phyloP scores from a whole-genome alignment of 2,329 filamentous ascomycete genomes.

The Juglanconis juglandina region DNA sequence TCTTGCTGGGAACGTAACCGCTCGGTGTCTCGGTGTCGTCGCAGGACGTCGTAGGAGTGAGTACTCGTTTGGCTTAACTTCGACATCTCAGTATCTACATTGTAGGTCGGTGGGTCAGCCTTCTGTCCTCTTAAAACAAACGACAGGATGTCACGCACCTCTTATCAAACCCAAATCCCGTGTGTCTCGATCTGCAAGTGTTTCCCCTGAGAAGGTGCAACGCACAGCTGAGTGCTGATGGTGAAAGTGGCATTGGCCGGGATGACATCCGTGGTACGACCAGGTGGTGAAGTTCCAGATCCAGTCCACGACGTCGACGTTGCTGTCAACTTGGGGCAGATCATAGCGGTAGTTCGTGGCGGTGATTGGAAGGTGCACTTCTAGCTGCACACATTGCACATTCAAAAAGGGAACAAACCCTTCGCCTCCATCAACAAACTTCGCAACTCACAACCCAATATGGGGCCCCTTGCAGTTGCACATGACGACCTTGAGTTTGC shows the following conservation, averaged over 20 bases:
- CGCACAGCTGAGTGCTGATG: constrained; percentile 23
- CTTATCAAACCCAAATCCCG: constrained; percentile 36
- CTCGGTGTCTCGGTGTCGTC: constrained; percentile 19
- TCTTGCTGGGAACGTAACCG: constrained; percentile 27
- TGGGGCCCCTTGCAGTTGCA: too few relatives aligned
- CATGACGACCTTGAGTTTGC: too few relatives aligned
- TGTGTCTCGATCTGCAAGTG: constrained; percentile 40
- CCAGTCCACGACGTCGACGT: constrained; percentile 27
- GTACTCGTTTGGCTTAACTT: constrained; percentile 26
- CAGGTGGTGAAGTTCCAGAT: constrained; percentile 21
- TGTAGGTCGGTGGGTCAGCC: too few relatives aligned
- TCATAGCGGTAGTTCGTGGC: not conserved
- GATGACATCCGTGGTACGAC: constrained; percentile 11
- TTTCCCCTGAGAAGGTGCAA: constrained; percentile 14
- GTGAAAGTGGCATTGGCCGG: constrained; percentile 19
- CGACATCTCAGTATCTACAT: constrained; percentile 33
- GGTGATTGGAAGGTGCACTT: not conserved
- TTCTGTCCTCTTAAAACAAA: too few relatives aligned
- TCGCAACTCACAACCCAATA: too few relatives aligned
- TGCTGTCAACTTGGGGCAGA: constrained; percentile 24
- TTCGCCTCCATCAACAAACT: too few relatives aligned
- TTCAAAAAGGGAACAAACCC: too few relatives aligned
- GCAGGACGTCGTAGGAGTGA: constrained; percentile 38
- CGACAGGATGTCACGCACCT: constrained; percentile 37
- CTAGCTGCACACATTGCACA: constrained; percentile 1